Evolutionary conservation across 2,329 filamentous ascomycete genomes (phyloP), one percentile per base, ranked within the genome.

Genomic region (Claviceps africana): DNA sequence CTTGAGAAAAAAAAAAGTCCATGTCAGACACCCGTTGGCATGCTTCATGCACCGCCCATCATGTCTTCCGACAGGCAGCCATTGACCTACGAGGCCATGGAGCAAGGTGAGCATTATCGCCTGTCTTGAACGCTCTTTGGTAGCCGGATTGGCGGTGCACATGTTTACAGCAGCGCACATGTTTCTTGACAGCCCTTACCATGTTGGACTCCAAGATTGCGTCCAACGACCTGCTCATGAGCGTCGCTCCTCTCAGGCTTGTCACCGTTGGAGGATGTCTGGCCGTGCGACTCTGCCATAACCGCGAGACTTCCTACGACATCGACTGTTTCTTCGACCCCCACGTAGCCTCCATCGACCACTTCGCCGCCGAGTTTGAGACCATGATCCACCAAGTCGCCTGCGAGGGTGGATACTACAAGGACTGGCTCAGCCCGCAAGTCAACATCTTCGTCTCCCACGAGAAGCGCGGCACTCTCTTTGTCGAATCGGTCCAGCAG

Each of bases 271-370:
- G 59, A 17, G 60, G 61, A 15, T 56, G 49, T 40, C 44, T 64
- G 21, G 54, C 62, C 9, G 58, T 62, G 17, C 56, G 56, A 28
- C 54, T 60, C 35, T 58, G 60, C 25, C 46, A 53, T 7, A 57
- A 57, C 55, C 55, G 59, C 19, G 33, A 53, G 19, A 45, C 58
- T 17, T 61, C 60, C 10, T 54, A 55, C 13, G 56, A 61, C 45
- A 56, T 63, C 33, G 61, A 63, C 54, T 56, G 55, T 25, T 48
- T 64, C 4, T 55, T 60, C 33, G 59, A 63, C 47, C 61, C 61
- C 3, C 60, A 62, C 50, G 47, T 63, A 6, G 56, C 60, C 15
- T 55, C 58, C 3, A 55, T 53, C 2, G 19, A 47, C 10, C 55
- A 59, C 17, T 63, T 61, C 53, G 48, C 51, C 8, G 37, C 53